phyloP scores from a whole-genome alignment of 768 basidiomycete genomes.

The Boletus insuetus region DNA sequence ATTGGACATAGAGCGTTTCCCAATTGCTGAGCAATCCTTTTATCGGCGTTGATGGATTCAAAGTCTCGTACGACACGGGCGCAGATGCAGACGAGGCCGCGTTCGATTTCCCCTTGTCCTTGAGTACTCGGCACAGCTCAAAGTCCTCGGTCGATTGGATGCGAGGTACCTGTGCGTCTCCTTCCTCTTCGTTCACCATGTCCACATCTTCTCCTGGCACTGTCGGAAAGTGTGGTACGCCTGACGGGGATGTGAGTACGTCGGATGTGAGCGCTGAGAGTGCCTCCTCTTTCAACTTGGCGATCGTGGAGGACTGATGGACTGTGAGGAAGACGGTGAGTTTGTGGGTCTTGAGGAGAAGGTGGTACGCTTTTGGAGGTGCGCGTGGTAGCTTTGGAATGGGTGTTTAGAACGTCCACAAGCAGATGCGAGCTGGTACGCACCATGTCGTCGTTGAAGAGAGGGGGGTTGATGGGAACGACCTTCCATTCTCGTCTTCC shows the following conservation, averaged over 20 bases:
- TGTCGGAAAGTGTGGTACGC: conserved; percentile 30
- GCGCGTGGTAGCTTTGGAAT: conserved; percentile 46
- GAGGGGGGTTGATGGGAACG: conserved; percentile 16
- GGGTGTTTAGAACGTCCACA: neutral
- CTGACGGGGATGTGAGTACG: conserved; percentile 32
- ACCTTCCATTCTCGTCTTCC: conserved; percentile 23
- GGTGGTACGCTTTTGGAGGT: conserved; percentile 61
- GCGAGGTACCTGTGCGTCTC: conserved; percentile 30
- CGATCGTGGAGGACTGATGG: conserved; percentile 52
- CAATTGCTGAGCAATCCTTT: conserved; percentile 57
- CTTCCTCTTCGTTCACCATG: conserved; percentile 15
- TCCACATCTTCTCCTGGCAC: conserved; percentile 27
- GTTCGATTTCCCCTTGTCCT: conserved; percentile 48
- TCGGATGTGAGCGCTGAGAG: conserved; percentile 57
- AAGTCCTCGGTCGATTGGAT: conserved; percentile 47
- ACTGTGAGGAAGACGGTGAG: conserved; percentile 61
- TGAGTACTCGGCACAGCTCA: conserved; percentile 57
- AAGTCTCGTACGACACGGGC: conserved; percentile 43
- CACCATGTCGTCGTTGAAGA: conserved; percentile 14
- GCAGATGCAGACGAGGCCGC: conserved; percentile 19
- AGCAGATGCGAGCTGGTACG: neutral
- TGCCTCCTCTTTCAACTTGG: conserved; percentile 59
- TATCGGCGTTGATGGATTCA: conserved; percentile 43
- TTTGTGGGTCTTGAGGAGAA: conserved; percentile 73
- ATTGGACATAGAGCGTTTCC: conserved; percentile 68